These are phyloP conservation scores for Colletotrichum sp. DNA, from an alignment of 2,329 filamentous ascomycete species.

Conservation along the genomic window DNA sequence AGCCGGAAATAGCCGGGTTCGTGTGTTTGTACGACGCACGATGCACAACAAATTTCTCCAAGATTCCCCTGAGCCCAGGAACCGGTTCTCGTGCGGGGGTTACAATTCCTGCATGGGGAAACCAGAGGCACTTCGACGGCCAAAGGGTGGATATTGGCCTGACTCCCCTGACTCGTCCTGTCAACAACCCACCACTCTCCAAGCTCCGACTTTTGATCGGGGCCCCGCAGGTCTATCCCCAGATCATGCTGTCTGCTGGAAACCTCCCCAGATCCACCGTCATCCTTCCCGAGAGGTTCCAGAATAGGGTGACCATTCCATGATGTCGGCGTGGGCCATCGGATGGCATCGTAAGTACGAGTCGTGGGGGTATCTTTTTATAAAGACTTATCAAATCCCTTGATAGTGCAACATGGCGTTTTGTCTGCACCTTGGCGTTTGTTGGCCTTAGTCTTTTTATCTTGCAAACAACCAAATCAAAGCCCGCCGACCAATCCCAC, in stretches of 20 bases:
- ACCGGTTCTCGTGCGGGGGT: background rate
- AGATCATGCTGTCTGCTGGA: constrained; percentile 2
- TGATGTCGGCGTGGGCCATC: constrained; percentile 5
- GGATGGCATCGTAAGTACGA: constrained; percentile 5
- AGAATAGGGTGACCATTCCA: background rate
- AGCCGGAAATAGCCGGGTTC: background rate
- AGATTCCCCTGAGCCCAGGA: background rate
- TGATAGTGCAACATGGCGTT: background rate
- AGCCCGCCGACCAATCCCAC: background rate
- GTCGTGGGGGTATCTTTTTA: background rate
- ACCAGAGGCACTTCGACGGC: background rate
- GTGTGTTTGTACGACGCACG: background rate
- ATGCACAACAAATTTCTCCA: background rate
- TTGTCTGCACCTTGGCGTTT: background rate
- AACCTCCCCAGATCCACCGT: constrained; percentile 2
- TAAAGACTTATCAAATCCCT: background rate
- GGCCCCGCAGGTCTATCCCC: background rate
- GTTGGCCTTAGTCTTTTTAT: background rate
- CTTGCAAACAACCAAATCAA: background rate
- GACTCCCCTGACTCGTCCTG: background rate
- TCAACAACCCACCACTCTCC: background rate
- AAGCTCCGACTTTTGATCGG: background rate
- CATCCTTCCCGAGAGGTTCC: background rate
- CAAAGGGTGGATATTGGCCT: background rate
- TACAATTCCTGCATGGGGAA: constrained; percentile 2